Evolutionary conservation across 2,329 filamentous ascomycete species (phyloP), one percentile per base, ranked within the genome.

Genomic region (Fusarium siculi): DNA sequence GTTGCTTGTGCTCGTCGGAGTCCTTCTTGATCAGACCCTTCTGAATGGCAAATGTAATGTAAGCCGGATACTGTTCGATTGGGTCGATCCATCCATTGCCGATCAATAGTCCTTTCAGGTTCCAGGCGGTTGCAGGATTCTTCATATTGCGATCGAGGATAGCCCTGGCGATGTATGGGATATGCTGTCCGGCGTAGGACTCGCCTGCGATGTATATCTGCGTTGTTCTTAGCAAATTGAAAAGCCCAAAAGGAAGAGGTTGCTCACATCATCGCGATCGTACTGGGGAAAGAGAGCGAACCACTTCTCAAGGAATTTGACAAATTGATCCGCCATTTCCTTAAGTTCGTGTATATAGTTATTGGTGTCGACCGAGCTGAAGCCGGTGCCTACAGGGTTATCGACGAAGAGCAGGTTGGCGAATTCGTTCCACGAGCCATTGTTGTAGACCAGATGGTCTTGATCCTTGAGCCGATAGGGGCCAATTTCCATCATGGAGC

Each of bases 371-470:
- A 95, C 95, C 80, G 96, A 98, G 83, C 96, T 99, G 85, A 93
- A 99, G 6, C 96, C 96, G 3, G 96, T 98, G 18, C 96, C 97
- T 40, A 98, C 95, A 1, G 96, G 96, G 80, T 98, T 97, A 80
- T 99, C 96, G 68, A 99, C 94, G 80, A 99, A 99, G 66, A 99
- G 89, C 57, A 99, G 83, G 79, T 99, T 99, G 73, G 96, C 94
- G 79, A 98, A 99, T 84, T 99, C 96, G 82, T 97, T 93, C 97
- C 97, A 99, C 2, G 95, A 95, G n/a, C 96, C 96, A 62, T 97
- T 92, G 81, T 98, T 98, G 81, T 94, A 91, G 65, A 86, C 86
- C 64, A 99, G 85, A 8, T 78, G 92, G 87, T 83, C 88, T 83
- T 93, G 89, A 74, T 96, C 89, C 79, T 93, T 92, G 64, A 99